Percentiles rank a stretch among this genome's conserved stretches.
Evolutionary conservation across 495 filamentous ascomycete species (phyloP).

Genomic region (Tuber microsphaerosporum): DNA sequence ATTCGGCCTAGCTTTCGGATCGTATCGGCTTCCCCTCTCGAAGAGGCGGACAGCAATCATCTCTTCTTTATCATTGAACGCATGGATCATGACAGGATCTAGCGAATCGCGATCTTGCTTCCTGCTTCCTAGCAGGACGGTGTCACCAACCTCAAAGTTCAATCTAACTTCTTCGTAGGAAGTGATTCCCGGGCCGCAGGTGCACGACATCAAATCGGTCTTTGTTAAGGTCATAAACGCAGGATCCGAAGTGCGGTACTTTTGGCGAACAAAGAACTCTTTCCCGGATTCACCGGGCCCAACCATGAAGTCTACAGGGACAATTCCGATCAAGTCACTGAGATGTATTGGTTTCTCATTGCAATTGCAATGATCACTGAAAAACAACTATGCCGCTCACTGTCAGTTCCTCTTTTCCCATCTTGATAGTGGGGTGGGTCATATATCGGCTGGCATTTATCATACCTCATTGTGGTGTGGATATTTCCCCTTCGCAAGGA

Average conservation of each 20-base stretch:
- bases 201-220: constrained; percentile 40
- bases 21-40: not conserved
- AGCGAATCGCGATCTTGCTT: constrained; percentile 38
- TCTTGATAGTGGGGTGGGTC: not conserved
- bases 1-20: constrained; percentile 49
- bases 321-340: constrained; percentile 50
- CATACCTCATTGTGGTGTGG: constrained; percentile 56
- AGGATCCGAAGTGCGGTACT: constrained; percentile 51
- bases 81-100: constrained; percentile 53
- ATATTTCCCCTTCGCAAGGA: constrained; percentile 57
- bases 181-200: constrained; percentile 14
- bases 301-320: constrained; percentile 53
- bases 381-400: constrained; percentile 48
- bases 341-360: constrained; percentile 45
- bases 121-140: constrained; percentile 47
- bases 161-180: constrained; percentile 5
- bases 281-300: constrained; percentile 41
- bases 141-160: constrained; percentile 49
- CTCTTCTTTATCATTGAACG: constrained; percentile 42
- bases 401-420: constrained; percentile 12
- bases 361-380: constrained; percentile 71
- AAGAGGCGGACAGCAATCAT: constrained; percentile 11
- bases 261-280: constrained; percentile 62
- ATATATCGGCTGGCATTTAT: not conserved
- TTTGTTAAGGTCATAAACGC: constrained; percentile 52